These are phyloP conservation scores for Neospermospora avenae DNA, from an alignment of 2,329 filamentous ascomycete species.

Conservation along the genomic window DNA sequence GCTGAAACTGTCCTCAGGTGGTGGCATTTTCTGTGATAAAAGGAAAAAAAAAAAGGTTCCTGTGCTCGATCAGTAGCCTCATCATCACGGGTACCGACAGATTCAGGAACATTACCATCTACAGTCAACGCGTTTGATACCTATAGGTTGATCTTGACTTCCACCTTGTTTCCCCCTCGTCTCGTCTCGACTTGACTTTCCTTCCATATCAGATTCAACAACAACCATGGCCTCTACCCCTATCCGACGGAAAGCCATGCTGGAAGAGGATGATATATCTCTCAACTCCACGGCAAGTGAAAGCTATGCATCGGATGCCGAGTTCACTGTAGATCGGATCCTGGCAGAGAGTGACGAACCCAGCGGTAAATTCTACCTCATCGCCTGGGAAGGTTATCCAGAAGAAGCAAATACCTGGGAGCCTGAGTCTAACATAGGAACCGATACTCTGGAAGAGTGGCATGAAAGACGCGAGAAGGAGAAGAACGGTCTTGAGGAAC, in stretches of 20 bases:
- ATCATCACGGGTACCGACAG: not conserved
- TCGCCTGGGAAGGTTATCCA: conserved; percentile 62
- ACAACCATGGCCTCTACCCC: not conserved
- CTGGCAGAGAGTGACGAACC: conserved; percentile 43
- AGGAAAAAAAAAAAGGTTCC: not conserved
- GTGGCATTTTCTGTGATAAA: no score
- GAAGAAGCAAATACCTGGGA: conserved; percentile 56
- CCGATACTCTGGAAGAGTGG: conserved; percentile 37
- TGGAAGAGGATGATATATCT: conserved; percentile 47
- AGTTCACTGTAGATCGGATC: conserved; percentile 43
- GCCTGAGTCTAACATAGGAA: conserved; percentile 41
- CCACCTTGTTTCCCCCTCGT: no score
- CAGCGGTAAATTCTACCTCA: conserved; percentile 49
- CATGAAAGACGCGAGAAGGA: conserved; percentile 27
- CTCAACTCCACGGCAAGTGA: conserved; percentile 46
- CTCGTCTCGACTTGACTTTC: no score
- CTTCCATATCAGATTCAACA: not conserved
- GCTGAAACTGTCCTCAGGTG: no score
- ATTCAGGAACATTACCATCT: not conserved
- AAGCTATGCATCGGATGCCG: conserved; percentile 15
- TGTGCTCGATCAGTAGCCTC: not conserved
- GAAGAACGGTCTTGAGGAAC: conserved; percentile 15
- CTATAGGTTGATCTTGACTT: no score
- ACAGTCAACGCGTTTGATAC: no score
- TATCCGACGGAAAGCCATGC: not conserved